Base-by-base conservation (phyloP, 306 rosid genomes). In the Vigna unguiculata region DNA sequence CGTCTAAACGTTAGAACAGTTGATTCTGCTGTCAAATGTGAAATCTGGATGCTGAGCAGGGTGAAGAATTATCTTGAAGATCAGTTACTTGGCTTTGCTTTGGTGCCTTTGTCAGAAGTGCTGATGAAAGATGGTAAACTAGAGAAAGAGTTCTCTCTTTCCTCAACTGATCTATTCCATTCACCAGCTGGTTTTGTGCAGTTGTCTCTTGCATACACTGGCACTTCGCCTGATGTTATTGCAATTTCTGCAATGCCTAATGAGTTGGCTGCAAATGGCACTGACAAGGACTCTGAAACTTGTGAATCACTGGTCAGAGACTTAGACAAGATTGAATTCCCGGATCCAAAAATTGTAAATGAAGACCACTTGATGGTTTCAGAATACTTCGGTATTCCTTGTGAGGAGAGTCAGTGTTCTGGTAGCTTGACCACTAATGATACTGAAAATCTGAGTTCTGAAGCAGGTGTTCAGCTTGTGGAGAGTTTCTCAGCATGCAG, bases 11-110 rank as follows among this genome's bases (percentile, higher is more conserved):
- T 95, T 43, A 78, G 69, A 59, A 80, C 91, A 0, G 78, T 87
- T 19, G 97, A 89, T 8, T 79, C 93, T 41, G 81, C 88, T 12
- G 86, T 95, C 46, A 92, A 91, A 78, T 95, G 99, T 63, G 99
- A 95, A 89, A 86, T 95, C 48, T 95, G 97, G 97, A 95, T 95
- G 99, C 53, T 95, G 63, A 95, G 99, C 53, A 87, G 99, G 87
- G 99, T 95, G 54, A 89, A 80, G 86, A 95, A 95, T 72, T 95
- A 95, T 88, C 97, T 95, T n/a, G 92, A 95, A 82, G 99, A 95
- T 79, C 99, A 95, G 80, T 71, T 92, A 81, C 92, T 95, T 67
- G 99, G 99, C 41, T 92, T 95, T 83, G 91, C 97, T 77, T 71
- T 95, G 84, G 93, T 92, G 66, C 97, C 99, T 69, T 72, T 92